Conservation (phyloP, 176 grass and related monocot genomes). For the Lolium rigidum region DNA sequence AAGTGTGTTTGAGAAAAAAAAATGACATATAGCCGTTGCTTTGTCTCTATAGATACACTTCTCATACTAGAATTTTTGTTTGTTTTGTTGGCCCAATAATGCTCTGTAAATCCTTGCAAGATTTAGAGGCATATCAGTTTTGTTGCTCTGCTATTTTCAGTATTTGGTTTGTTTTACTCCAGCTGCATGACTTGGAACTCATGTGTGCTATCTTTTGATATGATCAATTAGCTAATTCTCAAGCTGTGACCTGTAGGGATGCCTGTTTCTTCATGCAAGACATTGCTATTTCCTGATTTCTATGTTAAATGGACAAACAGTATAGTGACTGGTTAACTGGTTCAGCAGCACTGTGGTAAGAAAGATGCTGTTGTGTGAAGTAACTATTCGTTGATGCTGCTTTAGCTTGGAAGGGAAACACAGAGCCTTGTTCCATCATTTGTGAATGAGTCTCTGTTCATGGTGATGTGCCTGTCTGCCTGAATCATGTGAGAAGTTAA, state of each 20-base stretch:
- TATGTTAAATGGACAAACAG: background rate
- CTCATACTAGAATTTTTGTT: constrained; percentile 36
- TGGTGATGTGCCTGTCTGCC: constrained; percentile 21
- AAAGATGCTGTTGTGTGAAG: background rate
- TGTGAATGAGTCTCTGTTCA: constrained; percentile 31
- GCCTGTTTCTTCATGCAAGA: background rate
- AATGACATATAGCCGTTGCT: constrained; percentile 17
- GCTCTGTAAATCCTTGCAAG: constrained; percentile 47
- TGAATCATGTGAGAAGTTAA: constrained; percentile 19
- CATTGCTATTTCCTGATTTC: background rate
- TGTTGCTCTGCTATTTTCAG: background rate
- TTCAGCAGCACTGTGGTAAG: background rate
- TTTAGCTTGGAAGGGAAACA: background rate
- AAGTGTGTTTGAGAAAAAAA: constrained; percentile 28
- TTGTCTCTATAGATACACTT: constrained; percentile 53
- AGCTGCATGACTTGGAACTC: constrained; percentile 12
- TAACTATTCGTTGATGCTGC: background rate
- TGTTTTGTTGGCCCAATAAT: constrained; percentile 47
- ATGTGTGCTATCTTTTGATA: constrained; percentile 18
- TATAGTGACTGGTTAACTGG: background rate
- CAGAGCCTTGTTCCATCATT: background rate
- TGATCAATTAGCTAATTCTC: constrained; percentile 15
- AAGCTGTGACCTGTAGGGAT: background rate
- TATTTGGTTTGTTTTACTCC: background rate
- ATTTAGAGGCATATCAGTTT: constrained; percentile 46